These are phyloP conservation scores for Spinacia oleracea DNA, from an alignment of 179 eudicot species.

Conservation along the genomic window DNA sequence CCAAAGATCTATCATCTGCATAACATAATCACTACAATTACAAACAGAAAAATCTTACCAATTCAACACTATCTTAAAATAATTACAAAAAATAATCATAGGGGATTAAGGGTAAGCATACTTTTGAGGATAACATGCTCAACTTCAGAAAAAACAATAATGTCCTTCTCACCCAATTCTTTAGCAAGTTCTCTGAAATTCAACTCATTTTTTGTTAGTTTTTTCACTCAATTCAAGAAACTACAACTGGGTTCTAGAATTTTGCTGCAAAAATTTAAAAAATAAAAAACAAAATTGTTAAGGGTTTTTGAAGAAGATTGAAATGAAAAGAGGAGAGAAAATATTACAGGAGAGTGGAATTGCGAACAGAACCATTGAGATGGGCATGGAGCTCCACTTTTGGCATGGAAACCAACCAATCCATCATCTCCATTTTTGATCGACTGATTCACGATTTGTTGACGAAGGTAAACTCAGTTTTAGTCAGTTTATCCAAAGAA, in stretches of 20 bases:
- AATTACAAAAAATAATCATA: too few relatives aligned
- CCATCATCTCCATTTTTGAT: slow-evolving; percentile 44
- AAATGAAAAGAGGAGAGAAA: slow-evolving; percentile 21
- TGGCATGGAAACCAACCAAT: slow-evolving; percentile 68
- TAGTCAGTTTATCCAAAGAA: background rate
- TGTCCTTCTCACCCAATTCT: slow-evolving; percentile 77
- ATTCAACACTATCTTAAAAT: background rate
- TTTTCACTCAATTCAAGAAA: background rate
- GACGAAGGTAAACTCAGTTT: background rate
- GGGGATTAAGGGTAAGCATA: slow-evolving; percentile 32
- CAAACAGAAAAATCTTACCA: background rate
- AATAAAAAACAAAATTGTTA: too few relatives aligned
- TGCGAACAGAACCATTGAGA: slow-evolving; percentile 87
- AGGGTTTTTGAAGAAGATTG: background rate
- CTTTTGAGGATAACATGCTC: slow-evolving; percentile 81
- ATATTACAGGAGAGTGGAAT: slow-evolving; percentile 74
- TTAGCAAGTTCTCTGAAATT: slow-evolving; percentile 77
- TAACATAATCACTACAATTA: slow-evolving; percentile 15
- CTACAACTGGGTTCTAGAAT: background rate
- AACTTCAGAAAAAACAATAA: slow-evolving; percentile 70
- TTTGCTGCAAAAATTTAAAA: background rate
- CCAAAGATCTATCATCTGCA: slow-evolving; percentile 76
- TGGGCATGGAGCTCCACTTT: slow-evolving; percentile 97
- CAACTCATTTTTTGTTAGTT: slow-evolving; percentile 8
- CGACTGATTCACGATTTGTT: background rate